Conservation (phyloP, 352 stramenopile genomes). For the Lagenidium giganteum region DNA sequence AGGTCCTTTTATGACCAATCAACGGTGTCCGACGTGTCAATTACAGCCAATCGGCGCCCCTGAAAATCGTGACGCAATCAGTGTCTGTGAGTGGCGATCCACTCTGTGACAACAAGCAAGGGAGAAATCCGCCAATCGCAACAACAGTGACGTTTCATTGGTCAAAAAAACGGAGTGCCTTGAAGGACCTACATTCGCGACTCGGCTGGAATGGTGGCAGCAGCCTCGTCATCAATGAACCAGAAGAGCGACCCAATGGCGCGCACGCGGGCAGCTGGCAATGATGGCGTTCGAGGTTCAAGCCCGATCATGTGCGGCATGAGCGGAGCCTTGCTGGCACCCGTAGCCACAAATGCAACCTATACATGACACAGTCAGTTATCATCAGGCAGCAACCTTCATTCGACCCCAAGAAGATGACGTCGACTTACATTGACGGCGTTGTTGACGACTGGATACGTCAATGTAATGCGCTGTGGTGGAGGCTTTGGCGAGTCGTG, state of each 20-base stretch:
- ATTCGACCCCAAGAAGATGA: neutral
- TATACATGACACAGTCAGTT: slow-evolving; percentile 22
- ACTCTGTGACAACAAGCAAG: too few relatives aligned
- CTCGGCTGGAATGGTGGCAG: slow-evolving; percentile 42
- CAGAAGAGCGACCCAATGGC: slow-evolving; percentile 74
- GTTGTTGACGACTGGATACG: slow-evolving; percentile 93
- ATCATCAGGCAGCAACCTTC: neutral
- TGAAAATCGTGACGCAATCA: neutral
- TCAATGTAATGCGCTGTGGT: slow-evolving; percentile 95
- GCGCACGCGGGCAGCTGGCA: slow-evolving; percentile 72
- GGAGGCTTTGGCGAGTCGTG: slow-evolving; percentile 98
- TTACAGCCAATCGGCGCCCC: slow-evolving; percentile 17
- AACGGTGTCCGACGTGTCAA: neutral
- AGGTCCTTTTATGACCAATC: too few relatives aligned
- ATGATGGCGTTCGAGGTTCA: slow-evolving; percentile 45
- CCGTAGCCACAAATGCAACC: slow-evolving; percentile 90
- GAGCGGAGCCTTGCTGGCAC: slow-evolving; percentile 83
- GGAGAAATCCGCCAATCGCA: too few relatives aligned
- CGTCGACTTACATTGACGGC: slow-evolving; percentile 56
- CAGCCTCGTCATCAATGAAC: slow-evolving; percentile 82
- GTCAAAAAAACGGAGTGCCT: too few relatives aligned
- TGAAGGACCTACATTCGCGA: slow-evolving; percentile 27
- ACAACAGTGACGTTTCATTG: too few relatives aligned
- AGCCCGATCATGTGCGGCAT: slow-evolving; percentile 78
- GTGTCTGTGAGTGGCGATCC: too few relatives aligned